Conservation (phyloP, 2,329 filamentous ascomycete species). For the Tolypocladium cylindrosporum region DNA sequence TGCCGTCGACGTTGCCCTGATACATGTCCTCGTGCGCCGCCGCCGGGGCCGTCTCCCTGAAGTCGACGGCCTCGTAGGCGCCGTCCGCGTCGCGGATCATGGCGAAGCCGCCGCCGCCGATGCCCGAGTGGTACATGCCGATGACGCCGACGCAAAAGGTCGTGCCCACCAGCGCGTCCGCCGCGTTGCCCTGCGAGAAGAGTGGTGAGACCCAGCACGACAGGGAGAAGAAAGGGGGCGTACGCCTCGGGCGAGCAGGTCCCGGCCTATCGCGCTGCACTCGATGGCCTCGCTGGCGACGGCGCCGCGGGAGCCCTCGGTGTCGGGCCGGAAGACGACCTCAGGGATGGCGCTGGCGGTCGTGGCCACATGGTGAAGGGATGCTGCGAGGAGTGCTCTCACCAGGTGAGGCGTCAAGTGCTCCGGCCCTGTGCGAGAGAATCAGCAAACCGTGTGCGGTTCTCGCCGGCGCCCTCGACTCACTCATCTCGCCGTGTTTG, state of each 20-base stretch:
- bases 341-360: conserved; percentile 8
- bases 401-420: background rate
- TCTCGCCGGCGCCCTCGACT: background rate
- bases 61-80: conserved; percentile 80
- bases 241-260: conserved; percentile 46
- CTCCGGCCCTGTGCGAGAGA: background rate
- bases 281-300: conserved; percentile 60
- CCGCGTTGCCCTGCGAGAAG: conserved; percentile 54
- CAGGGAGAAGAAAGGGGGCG: conserved; percentile 9
- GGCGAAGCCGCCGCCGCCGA: conserved; percentile 88
- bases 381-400: conserved; percentile 1
- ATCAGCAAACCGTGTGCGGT: background rate
- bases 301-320: conserved; percentile 38
- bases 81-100: conserved; percentile 64
- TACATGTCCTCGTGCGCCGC: conserved; percentile 83
- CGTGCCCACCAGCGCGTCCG: conserved; percentile 65
- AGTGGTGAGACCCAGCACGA: background rate
- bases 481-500: background rate
- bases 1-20: conserved; percentile 54
- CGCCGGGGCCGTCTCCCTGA: conserved; percentile 77
- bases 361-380: conserved; percentile 1
- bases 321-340: conserved; percentile 11
- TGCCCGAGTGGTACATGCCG: conserved; percentile 70
- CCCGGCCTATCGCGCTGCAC: conserved; percentile 59
- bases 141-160: conserved; percentile 67